A percentile compares a stretch with the other conserved stretches of the same genome.
Evolutionary conservation across 2,329 filamentous ascomycete species (phyloP).

Genomic region (Westerdykella aurantiaca): DNA sequence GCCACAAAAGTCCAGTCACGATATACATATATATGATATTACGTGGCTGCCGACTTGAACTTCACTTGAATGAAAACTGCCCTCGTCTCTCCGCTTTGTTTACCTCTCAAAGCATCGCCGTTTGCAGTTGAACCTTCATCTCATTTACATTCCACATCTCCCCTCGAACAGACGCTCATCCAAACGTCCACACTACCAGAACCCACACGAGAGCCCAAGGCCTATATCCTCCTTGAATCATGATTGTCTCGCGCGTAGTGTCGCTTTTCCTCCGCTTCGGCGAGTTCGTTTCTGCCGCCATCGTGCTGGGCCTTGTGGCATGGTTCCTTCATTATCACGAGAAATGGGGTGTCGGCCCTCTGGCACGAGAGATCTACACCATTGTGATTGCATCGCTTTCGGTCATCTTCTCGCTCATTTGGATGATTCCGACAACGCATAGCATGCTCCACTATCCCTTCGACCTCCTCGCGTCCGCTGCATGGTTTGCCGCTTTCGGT

Average conservation of each 20-base stretch:
- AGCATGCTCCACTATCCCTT: conserved; percentile 66
- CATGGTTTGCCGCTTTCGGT: conserved; percentile 66
- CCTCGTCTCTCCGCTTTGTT: no score
- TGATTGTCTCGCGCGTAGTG: conserved; percentile 43
- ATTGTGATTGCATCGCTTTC: conserved; percentile 64
- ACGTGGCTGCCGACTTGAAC: no score
- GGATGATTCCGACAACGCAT: conserved; percentile 64
- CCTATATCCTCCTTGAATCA: conserved; percentile 6
- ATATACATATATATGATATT: no score
- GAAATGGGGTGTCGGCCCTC: conserved; percentile 47
- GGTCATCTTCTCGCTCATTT: conserved; percentile 63
- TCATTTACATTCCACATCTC: no score
- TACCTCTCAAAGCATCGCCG: no score
- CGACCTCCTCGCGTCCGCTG: conserved; percentile 62
- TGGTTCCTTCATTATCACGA: conserved; percentile 19
- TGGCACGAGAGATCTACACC: conserved; percentile 68
- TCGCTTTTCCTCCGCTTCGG: conserved; percentile 55
- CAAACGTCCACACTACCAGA: no score
- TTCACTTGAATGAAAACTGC: no score
- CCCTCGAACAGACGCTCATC: no score
- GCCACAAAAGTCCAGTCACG: no score
- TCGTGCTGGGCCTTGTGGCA: conserved; percentile 38
- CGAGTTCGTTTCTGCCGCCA: conserved; percentile 64
- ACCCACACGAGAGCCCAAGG: no score
- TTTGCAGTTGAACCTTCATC: no score